phyloP scores from a whole-genome alignment of 139 green algal species.

The Deuterostichococcus epilithicus region DNA sequence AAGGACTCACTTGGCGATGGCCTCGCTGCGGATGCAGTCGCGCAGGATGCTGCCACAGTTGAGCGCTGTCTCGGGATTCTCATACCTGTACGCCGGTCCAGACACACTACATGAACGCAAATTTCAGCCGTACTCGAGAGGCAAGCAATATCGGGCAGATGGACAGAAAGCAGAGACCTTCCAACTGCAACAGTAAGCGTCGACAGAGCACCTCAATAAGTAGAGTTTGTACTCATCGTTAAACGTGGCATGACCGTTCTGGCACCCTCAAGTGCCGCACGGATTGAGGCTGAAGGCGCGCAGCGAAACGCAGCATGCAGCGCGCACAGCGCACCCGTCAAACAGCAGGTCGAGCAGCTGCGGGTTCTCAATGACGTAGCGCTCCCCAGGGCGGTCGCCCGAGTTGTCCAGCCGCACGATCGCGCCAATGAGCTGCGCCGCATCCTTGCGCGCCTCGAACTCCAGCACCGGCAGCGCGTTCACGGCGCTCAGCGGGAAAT shows the following conservation, averaged over 20 bases:
- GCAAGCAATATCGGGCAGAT: no score
- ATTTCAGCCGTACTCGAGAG: no score
- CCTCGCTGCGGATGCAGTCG: constrained; percentile 77
- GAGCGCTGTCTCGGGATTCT: constrained; percentile 70
- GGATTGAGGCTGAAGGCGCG: no score
- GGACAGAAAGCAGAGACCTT: no score
- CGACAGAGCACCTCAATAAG: no score
- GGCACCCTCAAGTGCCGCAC: no score
- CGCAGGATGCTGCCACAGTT: constrained; percentile 81
- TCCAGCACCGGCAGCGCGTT: constrained; percentile 64
- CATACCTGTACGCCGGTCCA: constrained; percentile 47
- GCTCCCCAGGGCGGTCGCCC: constrained; percentile 47
- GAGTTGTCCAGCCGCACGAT: constrained; percentile 69
- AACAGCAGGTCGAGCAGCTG: constrained; percentile 68
- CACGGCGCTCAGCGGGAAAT: constrained; percentile 59
- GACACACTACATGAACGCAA: no score
- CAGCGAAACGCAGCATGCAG: neutral
- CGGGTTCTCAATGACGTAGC: constrained; percentile 58
- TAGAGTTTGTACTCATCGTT: no score
- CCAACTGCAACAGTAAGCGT: no score
- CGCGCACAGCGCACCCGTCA: constrained; percentile 49
- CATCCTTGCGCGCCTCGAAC: constrained; percentile 86
- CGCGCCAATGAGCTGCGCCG: constrained; percentile 38
- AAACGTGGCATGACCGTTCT: no score
- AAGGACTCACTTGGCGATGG: constrained; percentile 35